Evolutionary conservation across 768 basidiomycete species (phyloP).

Genomic region (Xerocomus potaroensis): DNA sequence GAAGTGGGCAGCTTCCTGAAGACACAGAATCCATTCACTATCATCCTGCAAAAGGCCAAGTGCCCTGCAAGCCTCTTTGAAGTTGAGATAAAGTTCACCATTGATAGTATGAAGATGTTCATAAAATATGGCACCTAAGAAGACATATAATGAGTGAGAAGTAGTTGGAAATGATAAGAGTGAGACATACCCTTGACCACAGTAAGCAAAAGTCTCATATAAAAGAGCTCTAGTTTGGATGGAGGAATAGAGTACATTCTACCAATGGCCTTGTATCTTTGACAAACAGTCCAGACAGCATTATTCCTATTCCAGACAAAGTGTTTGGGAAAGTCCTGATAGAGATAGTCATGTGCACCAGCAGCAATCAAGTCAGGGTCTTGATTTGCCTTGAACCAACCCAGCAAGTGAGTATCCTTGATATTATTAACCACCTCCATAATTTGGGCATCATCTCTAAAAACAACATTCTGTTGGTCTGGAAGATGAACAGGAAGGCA

Average conservation of each 20-base stretch:
- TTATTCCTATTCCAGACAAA: constrained; percentile 25
- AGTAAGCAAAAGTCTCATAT: constrained; percentile 38
- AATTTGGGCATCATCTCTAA: constrained; percentile 26
- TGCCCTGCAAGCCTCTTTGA: constrained; percentile 14
- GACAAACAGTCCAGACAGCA: constrained; percentile 25
- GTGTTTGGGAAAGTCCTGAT: constrained; percentile 32
- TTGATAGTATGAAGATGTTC: constrained; percentile 25
- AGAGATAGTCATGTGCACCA: constrained; percentile 19
- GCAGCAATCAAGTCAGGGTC: constrained; percentile 3
- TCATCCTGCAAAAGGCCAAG: constrained; percentile 44
- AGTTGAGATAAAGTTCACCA: constrained; percentile 25
- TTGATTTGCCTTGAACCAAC: constrained; percentile 31
- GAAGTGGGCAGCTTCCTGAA: constrained; percentile 39
- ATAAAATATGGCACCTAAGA: constrained; percentile 25
- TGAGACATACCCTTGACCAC: constrained; percentile 22
- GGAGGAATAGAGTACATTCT: constrained; percentile 14
- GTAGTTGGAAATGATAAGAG: no score
- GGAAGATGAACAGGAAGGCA: no score
- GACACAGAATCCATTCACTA: constrained; percentile 41
- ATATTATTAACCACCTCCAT: constrained; percentile 13
- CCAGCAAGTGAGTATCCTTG: constrained; percentile 26
- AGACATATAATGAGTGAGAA: no score
- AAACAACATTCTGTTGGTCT: constrained; percentile 8
- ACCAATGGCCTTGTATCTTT: constrained; percentile 20
- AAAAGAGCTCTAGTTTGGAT: constrained; percentile 35